Evolutionary conservation across 441 rosid genomes (phyloP), one percentile per base, ranked within the genome.

Genomic region (Corymbia citriodora): DNA sequence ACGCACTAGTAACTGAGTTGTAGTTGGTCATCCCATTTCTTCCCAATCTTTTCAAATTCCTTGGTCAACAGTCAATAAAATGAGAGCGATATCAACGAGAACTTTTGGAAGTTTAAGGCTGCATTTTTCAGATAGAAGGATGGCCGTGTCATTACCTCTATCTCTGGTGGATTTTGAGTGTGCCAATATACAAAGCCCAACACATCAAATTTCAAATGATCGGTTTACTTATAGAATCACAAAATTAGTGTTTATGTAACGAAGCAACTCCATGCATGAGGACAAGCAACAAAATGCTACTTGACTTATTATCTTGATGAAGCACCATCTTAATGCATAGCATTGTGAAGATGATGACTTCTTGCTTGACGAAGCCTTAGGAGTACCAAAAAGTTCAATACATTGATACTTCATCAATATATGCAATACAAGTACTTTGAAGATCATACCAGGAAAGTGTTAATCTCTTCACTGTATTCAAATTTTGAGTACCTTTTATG

Each of bases 101-200:
- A 59, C 63, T 10, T 59, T 59, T 59, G 13, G 63, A 13, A 23
- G 63, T 59, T 59, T 23, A 59, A 59, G 63, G 63, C 2, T 57
- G 6, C 0, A 1, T 29, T 19, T 59, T 59, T 59, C 14, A 0
- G 10, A 29, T 25, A 29, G n/a, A 59, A 59, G n/a, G 25, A 1
- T 2, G 0, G n/a, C 29, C 9, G 2, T 57, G 65, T 59, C n/a
- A 10, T 59, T 59, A 10, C 25, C 65, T n/a, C 7, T 23, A 59
- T 23, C 63, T 4, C 25, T 59, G 3, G 10, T 10, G 10, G 63
- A 59, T 59, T 59, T 6, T 0, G 7, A 29, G 27, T 25, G 65
- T 59, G 65, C 10, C 14, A 4, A 0, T 57, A 9, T 21, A 57
- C 63, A 23, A 57, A 59, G 7, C 36, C 72, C 45, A 31, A 68